Conservation (phyloP, 495 filamentous ascomycete genomes). For the Lasiosphaeria hispida region DNA sequence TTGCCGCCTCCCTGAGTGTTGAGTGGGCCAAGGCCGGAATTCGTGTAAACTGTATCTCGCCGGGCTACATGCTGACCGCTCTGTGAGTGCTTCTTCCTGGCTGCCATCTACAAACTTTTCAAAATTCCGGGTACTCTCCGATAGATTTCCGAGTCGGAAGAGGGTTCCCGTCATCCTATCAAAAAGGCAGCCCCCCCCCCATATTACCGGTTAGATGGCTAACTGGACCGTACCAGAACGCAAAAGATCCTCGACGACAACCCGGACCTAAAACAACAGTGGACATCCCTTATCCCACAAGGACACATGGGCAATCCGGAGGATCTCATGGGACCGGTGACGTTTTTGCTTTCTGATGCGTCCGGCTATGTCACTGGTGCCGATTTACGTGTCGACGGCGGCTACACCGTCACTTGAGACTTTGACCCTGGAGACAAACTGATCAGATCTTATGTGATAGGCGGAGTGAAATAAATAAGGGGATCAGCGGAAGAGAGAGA, state of each 20-base stretch:
- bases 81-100: conserved; percentile 54
- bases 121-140: neutral
- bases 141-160: neutral
- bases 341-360: conserved; percentile 85
- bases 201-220: no score
- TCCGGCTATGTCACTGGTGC: conserved; percentile 84
- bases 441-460: neutral
- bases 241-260: conserved; percentile 93
- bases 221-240: conserved; percentile 53
- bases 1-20: conserved; percentile 76
- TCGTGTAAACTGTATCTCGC: conserved; percentile 87
- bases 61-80: conserved; percentile 92
- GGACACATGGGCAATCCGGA: conserved; percentile 90
- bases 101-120: neutral
- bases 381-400: conserved; percentile 86
- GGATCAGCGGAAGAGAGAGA: neutral
- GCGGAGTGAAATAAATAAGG: neutral
- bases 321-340: conserved; percentile 91
- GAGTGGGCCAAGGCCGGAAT: conserved; percentile 86
- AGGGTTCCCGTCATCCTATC: no score
- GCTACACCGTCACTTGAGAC: conserved; percentile 70
- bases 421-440: neutral
- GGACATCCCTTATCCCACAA: conserved; percentile 86
- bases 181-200: no score
- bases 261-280: conserved; percentile 78